Evolutionary conservation across 148 eudicot species (phyloP), one percentile per base, ranked within the genome.

Genomic region (Camellia lanceoleosa): DNA sequence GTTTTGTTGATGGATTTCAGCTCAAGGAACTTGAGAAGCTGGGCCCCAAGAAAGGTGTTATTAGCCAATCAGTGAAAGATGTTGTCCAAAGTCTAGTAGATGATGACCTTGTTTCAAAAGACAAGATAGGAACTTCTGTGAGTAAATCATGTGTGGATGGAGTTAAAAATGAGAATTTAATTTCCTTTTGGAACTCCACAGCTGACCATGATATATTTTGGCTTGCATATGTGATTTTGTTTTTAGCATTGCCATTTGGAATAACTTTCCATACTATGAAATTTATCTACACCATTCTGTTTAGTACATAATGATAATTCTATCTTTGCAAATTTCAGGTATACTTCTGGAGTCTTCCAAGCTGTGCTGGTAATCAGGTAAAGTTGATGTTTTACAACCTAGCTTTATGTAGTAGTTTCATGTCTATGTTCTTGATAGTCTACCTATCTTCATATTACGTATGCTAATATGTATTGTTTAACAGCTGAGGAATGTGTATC

Each of bases 351-450:
- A 96, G 99, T 81, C 97, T 96, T 84, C 99, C 98, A 64, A 93
- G 99, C 83, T 90, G 95, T 86, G 99, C 99, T 81, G 99, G 99
- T 78, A 95, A 96, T 88, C 99, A 96, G 94, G 99, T 96, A 80
- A 80, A 10, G 14, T 46, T 82, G 63, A 66, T 69, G 38, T 63
- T 73, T 47, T 44, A 61, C 42, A 15, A 42, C n/a, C 65, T 56
- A 64, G 79, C 78, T 65, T 63, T 54, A 30, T 20, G 19, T 1
- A 12, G 0, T 46, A 2, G 11, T n/a, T 58, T 42, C 9, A 59
- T 11, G 51, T 42, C 41, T 68, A 68, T 15, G n/a, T 55, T 44
- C 30, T 65, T 49, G 41, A 62, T 12, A 19, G 81, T n/a, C 56
- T 70, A 75, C 77, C n/a, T 81, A 44, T 60, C 30, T 70, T 44